phyloP scores from a whole-genome alignment of 257 asterid genomes.

The Knoxia roxburghii region DNA sequence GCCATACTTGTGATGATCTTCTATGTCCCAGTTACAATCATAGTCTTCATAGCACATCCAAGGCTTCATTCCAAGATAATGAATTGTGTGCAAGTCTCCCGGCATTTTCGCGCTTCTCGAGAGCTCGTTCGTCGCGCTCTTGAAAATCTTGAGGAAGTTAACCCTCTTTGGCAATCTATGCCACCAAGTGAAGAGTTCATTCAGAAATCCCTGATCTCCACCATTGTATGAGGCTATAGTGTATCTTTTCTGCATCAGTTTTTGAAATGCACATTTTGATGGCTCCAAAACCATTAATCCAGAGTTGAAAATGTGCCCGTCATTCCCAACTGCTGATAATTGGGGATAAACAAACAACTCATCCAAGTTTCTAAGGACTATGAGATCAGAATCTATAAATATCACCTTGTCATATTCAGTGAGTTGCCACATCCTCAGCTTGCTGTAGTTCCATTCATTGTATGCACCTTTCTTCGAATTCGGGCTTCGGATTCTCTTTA shows the following conservation, averaged over 20 bases:
- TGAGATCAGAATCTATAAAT: constrained; percentile 60
- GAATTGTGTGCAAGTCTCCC: constrained; percentile 43
- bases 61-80: constrained; percentile 80
- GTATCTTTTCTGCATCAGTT: constrained; percentile 44
- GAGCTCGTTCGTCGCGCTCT: constrained; percentile 11
- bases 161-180: constrained; percentile 54
- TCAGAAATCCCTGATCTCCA: constrained; percentile 83
- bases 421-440: constrained; percentile 76
- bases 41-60: constrained; percentile 67
- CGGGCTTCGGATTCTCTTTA: constrained; percentile 38
- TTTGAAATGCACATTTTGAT: constrained; percentile 49
- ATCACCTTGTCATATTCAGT: constrained; percentile 52
- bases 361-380: constrained; percentile 53
- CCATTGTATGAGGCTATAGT: constrained; percentile 63
- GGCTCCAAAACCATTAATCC: constrained; percentile 89
- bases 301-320: constrained; percentile 59
- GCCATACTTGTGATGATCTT: constrained; percentile 38
- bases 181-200: constrained; percentile 97
- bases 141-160: constrained; percentile 55
- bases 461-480: constrained; percentile 36
- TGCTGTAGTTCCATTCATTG: constrained; percentile 89
- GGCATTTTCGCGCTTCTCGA: constrained; percentile 26
- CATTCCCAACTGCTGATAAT: constrained; percentile 63
- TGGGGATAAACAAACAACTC: constrained; percentile 56
- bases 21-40: constrained; percentile 75